Evolutionary conservation across 148 eudicot species (phyloP), one percentile per base, ranked within the genome.

Genomic region (Rhododendron ovatum): DNA sequence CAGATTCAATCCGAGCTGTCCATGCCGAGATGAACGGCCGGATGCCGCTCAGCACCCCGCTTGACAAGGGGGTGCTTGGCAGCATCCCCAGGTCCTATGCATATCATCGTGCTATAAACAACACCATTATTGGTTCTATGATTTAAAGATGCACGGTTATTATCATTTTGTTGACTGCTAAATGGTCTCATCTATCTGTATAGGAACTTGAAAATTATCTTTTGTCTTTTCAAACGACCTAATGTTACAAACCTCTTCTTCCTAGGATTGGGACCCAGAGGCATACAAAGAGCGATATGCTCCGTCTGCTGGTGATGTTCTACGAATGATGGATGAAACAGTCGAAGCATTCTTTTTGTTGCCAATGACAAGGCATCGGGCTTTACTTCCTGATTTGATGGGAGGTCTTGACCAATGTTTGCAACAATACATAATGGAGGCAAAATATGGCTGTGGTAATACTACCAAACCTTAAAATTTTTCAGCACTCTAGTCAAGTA

Each of bases 361-460:
- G 88, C 99, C 99, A 51, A 95, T 97, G 89, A 96, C 96, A 39
- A 91, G 89, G 85, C 94, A 94, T 90, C 93, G 93, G 84, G 90
- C 83, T 86, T 87, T 95, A 88, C 95, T 97, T 67, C 90, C 94
- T 51, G 95, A 94, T 43, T 89, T 97, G 89, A 88, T 92, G 86
- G 83, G 85, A 11, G 95, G 99, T 87, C 91, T 97, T 76, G 98
- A 97, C 84, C 92, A 83, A 89, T 92, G 98, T 88, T 89, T 97
- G 78, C 95, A 94, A 86, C 91, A 89, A 82, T 97, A 95, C 88
- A 89, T 93, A 85, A 73, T 83, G 80, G 93, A 91, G 86, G 92
- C 99, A 65, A 95, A 89, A 91, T 93, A 94, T 83, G 96, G 95
- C 82, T 95, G 98, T 90, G 99, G 99, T 97, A 93, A 89, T 86